Percentiles rank a stretch among this genome's conserved stretches.
phyloP scores from a whole-genome alignment of 1,284 basidiomycete genomes.

The Fomitopsis schrenkii region DNA sequence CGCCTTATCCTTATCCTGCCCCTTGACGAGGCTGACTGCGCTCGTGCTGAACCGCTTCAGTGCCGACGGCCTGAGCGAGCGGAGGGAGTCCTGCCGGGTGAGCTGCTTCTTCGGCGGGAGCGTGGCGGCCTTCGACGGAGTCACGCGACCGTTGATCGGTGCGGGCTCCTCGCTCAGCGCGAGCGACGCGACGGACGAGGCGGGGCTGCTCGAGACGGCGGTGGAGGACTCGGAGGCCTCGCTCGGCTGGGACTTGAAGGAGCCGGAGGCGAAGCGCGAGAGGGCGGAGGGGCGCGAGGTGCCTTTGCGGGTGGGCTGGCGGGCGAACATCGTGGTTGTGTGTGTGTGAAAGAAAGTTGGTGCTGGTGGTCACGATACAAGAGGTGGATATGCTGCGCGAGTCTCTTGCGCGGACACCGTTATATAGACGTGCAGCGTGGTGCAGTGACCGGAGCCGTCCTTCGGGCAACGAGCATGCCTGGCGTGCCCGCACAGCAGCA shows the following conservation, averaged over 20 bases:
- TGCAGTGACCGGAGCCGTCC: background rate
- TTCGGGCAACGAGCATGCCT: background rate
- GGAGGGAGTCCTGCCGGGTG: background rate
- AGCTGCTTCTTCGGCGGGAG: background rate
- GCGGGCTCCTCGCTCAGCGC: background rate
- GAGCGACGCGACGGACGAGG: background rate
- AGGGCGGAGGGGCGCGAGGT: background rate
- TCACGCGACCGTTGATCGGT: background rate
- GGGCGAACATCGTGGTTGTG: background rate
- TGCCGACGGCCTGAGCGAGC: background rate
- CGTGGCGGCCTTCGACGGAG: background rate
- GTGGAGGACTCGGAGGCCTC: background rate
- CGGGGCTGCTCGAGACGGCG: background rate
- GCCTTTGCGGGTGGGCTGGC: background rate
- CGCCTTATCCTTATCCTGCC: background rate
- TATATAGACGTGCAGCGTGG: background rate
- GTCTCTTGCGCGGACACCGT: background rate
- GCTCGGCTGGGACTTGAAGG: background rate
- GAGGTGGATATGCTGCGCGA: background rate
- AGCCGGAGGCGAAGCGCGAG: background rate
- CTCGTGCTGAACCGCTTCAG: background rate
- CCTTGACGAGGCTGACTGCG: background rate
- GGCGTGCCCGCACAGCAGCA: background rate
- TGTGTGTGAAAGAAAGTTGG: background rate
- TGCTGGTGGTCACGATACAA: background rate